These are phyloP conservation scores for Emergomyces africanus DNA, from an alignment of 2,329 filamentous ascomycete genomes.

Conservation along the genomic window DNA sequence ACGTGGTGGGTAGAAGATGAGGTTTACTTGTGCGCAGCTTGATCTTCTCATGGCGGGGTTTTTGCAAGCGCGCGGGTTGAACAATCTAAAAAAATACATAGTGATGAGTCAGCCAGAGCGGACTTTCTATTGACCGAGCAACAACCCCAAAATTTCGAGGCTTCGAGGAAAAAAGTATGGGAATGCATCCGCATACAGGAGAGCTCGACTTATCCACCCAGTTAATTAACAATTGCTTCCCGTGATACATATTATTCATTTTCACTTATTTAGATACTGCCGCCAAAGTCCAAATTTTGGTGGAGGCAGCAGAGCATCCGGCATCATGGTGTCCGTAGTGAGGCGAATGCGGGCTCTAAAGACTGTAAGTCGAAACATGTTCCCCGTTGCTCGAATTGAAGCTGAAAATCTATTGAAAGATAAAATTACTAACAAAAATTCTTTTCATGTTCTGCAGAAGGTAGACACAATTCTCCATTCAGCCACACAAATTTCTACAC, in stretches of 20 bases:
- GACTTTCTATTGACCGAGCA: not conserved
- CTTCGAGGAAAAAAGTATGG: not conserved
- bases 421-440: not conserved
- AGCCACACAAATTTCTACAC: not conserved
- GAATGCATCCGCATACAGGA: not conserved
- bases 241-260: not conserved
- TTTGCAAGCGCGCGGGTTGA: not conserved
- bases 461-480: constrained; percentile 13
- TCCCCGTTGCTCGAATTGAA: constrained; percentile 5
- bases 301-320: constrained; percentile 8
- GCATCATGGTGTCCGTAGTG: constrained; percentile 35
- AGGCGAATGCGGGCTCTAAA: constrained; percentile 64
- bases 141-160: not conserved
- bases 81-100: not conserved
- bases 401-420: not conserved
- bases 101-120: not conserved
- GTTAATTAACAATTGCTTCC: not conserved
- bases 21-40: not conserved
- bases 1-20: not conserved
- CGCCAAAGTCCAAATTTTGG: constrained; percentile 9
- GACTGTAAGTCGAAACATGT: constrained; percentile 42
- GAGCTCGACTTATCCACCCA: not conserved
- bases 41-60: not conserved
- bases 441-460: constrained; percentile 14
- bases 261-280: not conserved